Evolutionary conservation across 768 basidiomycete species (phyloP).

Genomic region (Neoboletus magnificus): DNA sequence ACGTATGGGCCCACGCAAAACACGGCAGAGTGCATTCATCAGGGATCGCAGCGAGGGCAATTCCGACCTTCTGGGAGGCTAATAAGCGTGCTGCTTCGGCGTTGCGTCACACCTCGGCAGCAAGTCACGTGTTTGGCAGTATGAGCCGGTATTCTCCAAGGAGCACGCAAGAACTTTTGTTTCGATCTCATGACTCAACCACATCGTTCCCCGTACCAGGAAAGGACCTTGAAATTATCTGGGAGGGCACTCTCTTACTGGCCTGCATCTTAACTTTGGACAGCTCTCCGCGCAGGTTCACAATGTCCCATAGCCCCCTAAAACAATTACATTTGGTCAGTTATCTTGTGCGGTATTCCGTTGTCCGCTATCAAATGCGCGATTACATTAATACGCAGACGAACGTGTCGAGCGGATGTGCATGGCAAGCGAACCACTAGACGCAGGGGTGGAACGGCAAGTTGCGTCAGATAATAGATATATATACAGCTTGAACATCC

Average conservation of each 20-base stretch:
- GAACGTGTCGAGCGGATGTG: neutral
- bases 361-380: neutral
- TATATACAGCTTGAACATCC: slow-evolving; percentile 1
- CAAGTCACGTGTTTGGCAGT: slow-evolving; percentile 10
- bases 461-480: slow-evolving; percentile 3
- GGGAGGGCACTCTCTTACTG: neutral
- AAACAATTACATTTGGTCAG: too few relatives aligned
- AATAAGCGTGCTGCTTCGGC: neutral
- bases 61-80: neutral
- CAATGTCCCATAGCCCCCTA: neutral
- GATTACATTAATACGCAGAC: neutral
- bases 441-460: neutral
- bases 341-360: neutral
- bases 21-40: slow-evolving; percentile 20
- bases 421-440: neutral
- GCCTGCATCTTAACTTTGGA: neutral
- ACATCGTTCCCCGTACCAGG: neutral
- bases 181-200: neutral
- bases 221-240: neutral
- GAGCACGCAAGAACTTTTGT: neutral
- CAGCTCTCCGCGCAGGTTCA: neutral
- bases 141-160: neutral
- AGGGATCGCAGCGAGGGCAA: neutral
- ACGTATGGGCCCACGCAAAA: slow-evolving; percentile 1
- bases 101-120: neutral